Conservation (phyloP, 768 basidiomycete species). For the Crucibulum laeve region DNA sequence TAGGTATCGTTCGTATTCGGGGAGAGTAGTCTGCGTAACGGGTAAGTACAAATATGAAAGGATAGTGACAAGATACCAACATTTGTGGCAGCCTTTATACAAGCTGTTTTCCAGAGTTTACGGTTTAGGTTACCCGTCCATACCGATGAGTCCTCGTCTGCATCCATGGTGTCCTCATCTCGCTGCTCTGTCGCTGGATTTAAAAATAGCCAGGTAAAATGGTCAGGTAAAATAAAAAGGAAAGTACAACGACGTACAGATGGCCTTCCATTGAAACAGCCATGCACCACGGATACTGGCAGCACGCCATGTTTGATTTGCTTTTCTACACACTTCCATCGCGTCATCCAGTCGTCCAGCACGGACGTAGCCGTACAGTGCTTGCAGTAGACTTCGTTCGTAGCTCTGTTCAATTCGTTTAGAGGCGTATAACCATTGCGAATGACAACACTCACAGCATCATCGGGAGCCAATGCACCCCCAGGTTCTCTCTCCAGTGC, state of each 20-base stretch:
- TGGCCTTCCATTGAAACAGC: slow-evolving; percentile 70
- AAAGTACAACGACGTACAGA: slow-evolving; percentile 42
- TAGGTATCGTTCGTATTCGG: slow-evolving; percentile 74
- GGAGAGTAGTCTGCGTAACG: slow-evolving; percentile 44
- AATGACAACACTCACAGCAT: slow-evolving; percentile 54
- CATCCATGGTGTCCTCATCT: slow-evolving; percentile 47
- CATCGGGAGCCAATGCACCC: slow-evolving; percentile 63
- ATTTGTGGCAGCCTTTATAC: slow-evolving; percentile 73
- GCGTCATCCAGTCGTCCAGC: slow-evolving; percentile 86
- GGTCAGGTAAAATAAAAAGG: neutral
- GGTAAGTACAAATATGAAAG: neutral
- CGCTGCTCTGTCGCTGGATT: slow-evolving; percentile 27
- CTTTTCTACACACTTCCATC: slow-evolving; percentile 72
- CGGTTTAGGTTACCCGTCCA: slow-evolving; percentile 78
- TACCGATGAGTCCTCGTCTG: slow-evolving; percentile 43
- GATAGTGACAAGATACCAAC: slow-evolving; percentile 33
- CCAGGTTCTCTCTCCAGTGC: slow-evolving; percentile 59
- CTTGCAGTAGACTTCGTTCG: slow-evolving; percentile 73
- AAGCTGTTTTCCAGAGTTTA: slow-evolving; percentile 84
- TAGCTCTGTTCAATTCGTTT: no score
- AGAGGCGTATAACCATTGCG: no score
- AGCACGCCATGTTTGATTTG: slow-evolving; percentile 90
- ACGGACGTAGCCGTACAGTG: slow-evolving; percentile 77
- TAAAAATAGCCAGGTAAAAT: slow-evolving; percentile 1
- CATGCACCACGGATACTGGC: slow-evolving; percentile 83